Base-by-base conservation (phyloP, 2,329 filamentous ascomycete species). In the Coccinonectria pachysandricola region DNA sequence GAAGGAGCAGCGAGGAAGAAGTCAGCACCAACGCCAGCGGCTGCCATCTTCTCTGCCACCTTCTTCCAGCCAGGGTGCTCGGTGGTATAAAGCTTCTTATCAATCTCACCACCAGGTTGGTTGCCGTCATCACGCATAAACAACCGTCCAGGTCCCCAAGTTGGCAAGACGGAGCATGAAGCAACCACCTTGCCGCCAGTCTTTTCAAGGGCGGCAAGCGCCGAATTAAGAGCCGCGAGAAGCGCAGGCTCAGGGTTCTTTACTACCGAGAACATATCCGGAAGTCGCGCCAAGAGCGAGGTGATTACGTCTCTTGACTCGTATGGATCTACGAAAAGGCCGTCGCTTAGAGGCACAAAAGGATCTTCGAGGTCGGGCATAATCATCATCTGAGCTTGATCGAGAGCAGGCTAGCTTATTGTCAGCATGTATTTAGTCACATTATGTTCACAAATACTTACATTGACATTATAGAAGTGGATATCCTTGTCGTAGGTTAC, bases 361-460 rank as follows among this genome's bases (percentile, higher is more conserved):
- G 91, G 91, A 41, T 98, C 91, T 46, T 96, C 87, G 24, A 98
- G 71, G 50, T 98, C 91, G 4, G 91, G 83, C 84, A 98, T 94
- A 26, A 98, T 87, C 65, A 98, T 75, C 85, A 98, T 95, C 50
- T 98, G 91, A 7, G 91, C 85, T 57, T 86, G 77, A 29, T 91
- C 79, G 21, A 95, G 64, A 20, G 69, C 69, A 19, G 85, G 58
- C 77, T 84, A 32, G 25, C 6, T 11, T n/a, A n/a, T n/a, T n/a
- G n/a, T n/a, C n/a, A n/a, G n/a, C n/a, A n/a, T n/a, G n/a, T n/a
- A n/a, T n/a, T n/a, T n/a, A n/a, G n/a, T n/a, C n/a, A n/a, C n/a
- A n/a, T n/a, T n/a, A n/a, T n/a, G n/a, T n/a, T n/a, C n/a, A n/a
- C n/a, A n/a, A n/a, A 26, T 17, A 68, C 78, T 60, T 62, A 83